These are phyloP conservation scores for Paraphoma chrysanthemicola DNA, from an alignment of 2,329 filamentous ascomycete species.

Conservation along the genomic window DNA sequence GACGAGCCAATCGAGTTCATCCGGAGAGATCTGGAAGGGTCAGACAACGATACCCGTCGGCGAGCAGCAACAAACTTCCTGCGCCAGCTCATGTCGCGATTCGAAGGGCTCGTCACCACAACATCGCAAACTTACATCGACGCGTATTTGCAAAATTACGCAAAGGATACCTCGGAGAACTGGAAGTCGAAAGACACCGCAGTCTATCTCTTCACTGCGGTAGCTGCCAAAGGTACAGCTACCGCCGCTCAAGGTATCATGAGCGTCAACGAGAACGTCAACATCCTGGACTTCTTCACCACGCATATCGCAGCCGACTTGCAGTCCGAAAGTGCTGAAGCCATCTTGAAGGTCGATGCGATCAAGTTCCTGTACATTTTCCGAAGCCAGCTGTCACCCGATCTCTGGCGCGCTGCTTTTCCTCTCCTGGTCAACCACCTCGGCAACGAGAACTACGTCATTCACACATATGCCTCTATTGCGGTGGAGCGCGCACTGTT, in stretches of 20 bases:
- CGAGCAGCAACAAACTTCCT: constrained; percentile 95
- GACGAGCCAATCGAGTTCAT: constrained; percentile 99
- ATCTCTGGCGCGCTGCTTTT: constrained; percentile 90
- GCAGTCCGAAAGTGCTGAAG: constrained; percentile 72
- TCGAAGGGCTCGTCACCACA: constrained; percentile 81
- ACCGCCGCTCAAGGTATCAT: constrained; percentile 90
- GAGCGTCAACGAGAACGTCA: constrained; percentile 79
- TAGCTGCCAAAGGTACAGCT: constrained; percentile 88
- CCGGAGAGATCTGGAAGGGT: constrained; percentile 90
- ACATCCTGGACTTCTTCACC: constrained; percentile 95
- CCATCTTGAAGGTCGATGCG: constrained; percentile 93
- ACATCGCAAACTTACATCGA: constrained; percentile 89
- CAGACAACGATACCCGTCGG: constrained; percentile 90
- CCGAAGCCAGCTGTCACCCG: constrained; percentile 89
- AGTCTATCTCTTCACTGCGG: constrained; percentile 93
- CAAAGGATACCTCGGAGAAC: constrained; percentile 69
- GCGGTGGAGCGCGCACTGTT: constrained; percentile 93
- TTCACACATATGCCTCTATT: constrained; percentile 97
- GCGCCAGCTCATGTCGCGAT: constrained; percentile 85
- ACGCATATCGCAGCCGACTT: constrained; percentile 91
- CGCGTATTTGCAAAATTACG: constrained; percentile 79
- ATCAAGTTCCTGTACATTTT: constrained; percentile 99
- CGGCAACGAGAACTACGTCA: constrained; percentile 88
- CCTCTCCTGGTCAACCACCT: constrained; percentile 90
- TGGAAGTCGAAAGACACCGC: constrained; percentile 99